Conservation (phyloP, 78 protist genomes). For the Neovahlkampfia damariscottae region DNA sequence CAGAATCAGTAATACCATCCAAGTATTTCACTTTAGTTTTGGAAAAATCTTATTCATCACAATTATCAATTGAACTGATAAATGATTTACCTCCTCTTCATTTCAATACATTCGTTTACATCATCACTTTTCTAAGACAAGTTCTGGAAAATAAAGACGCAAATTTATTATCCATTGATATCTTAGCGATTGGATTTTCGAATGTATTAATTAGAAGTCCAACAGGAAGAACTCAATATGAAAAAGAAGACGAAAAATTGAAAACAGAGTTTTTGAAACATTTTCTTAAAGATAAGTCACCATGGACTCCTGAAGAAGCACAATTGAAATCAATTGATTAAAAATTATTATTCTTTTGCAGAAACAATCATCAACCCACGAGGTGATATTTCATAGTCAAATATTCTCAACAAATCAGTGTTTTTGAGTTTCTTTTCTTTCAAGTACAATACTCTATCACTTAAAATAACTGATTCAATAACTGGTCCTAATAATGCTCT, state of each 20-base stretch:
- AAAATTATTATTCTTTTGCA: too few relatives aligned
- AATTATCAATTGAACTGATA: not conserved
- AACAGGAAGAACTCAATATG: not conserved
- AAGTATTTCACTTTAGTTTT: slow-evolving; percentile 27
- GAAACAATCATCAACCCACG: too few relatives aligned
- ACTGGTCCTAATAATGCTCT: slow-evolving; percentile 14
- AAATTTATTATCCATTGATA: not conserved
- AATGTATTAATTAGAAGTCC: not conserved
- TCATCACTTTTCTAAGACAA: slow-evolving; percentile 17
- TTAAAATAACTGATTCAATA: slow-evolving; percentile 1
- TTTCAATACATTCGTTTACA: slow-evolving; percentile 8
- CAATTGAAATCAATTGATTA: too few relatives aligned
- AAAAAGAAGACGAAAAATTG: not conserved
- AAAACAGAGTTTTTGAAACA: not conserved
- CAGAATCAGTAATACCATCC: slow-evolving; percentile 54
- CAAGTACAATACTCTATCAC: slow-evolving; percentile 4
- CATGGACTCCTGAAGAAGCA: too few relatives aligned
- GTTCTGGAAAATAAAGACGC: slow-evolving; percentile 4
- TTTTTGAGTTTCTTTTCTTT: too few relatives aligned
- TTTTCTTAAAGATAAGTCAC: not conserved
- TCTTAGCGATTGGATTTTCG: not conserved
- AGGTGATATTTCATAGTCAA: too few relatives aligned
- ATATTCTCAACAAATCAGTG: too few relatives aligned
- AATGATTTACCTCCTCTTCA: slow-evolving; percentile 10
- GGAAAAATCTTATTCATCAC: not conserved